A percentile compares a stretch with the other conserved stretches of the same genome.
Conservation (phyloP, 257 asterid species). For the Jasminum sambac region DNA sequence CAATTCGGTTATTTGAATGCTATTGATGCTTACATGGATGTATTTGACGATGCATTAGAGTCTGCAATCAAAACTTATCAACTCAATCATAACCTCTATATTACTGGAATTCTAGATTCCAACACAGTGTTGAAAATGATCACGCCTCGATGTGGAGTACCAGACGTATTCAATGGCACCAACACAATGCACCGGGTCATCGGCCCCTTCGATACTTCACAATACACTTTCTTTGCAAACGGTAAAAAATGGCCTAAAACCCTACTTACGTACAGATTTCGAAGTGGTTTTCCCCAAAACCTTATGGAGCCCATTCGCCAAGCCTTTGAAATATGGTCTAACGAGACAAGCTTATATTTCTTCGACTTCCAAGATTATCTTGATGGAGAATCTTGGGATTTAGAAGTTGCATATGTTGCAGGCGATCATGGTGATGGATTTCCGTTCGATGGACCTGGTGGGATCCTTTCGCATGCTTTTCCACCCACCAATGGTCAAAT, state of each 20-base stretch:
- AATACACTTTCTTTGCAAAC: conserved; percentile 26
- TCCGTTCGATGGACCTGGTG: conserved; percentile 31
- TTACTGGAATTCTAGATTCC: conserved; percentile 21
- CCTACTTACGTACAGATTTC: neutral
- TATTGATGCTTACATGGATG: neutral
- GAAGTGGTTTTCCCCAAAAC: neutral
- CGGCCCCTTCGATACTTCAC: neutral
- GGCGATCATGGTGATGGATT: conserved; percentile 28
- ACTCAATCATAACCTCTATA: conserved; percentile 20
- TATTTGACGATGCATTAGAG: conserved; percentile 26
- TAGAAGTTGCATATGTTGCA: conserved; percentile 24
- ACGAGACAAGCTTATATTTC: neutral
- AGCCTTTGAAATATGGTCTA: conserved; percentile 27
- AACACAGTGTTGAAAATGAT: conserved; percentile 13
- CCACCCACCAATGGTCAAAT: conserved; percentile 32
- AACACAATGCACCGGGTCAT: neutral
- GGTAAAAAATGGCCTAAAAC: conserved; percentile 22
- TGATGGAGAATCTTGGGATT: conserved; percentile 1
- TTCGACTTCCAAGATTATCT: neutral
- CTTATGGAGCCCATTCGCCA: neutral
- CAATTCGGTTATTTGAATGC: conserved; percentile 25
- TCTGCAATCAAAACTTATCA: conserved; percentile 21
- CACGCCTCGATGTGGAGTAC: conserved; percentile 33
- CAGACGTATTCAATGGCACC: neutral
- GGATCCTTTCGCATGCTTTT: conserved; percentile 31